These are phyloP conservation scores for Chlorella sp. DNA, from an alignment of 139 green algal genomes.

Conservation along the genomic window DNA sequence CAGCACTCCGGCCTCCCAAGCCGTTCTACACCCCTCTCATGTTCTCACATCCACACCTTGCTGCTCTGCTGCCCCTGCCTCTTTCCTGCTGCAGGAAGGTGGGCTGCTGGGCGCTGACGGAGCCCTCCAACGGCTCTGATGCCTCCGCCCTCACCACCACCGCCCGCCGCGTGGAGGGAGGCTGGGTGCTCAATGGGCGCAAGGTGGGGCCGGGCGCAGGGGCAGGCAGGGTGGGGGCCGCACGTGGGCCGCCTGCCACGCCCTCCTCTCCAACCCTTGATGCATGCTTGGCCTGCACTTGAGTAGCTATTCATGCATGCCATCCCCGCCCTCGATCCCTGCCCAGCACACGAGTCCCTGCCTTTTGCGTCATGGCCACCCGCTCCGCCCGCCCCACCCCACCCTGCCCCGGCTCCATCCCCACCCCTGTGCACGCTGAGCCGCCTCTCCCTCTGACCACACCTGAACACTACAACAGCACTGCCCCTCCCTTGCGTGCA, in stretches of 20 bases:
- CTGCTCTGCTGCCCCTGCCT: not conserved
- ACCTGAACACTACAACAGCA: too few relatives aligned
- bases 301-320: not conserved
- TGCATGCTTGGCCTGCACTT: not conserved
- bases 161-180: slow-evolving; percentile 73
- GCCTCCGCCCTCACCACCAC: slow-evolving; percentile 79
- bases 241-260: too few relatives aligned
- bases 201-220: slow-evolving; percentile 62
- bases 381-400: too few relatives aligned
- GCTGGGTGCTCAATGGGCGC: slow-evolving; percentile 88
- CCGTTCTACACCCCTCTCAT: too few relatives aligned
- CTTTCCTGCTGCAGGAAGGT: slow-evolving; percentile 42
- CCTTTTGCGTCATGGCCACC: not conserved
- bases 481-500: not conserved
- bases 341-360: not conserved
- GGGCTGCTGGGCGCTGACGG: slow-evolving; percentile 91
- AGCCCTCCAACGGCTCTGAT: slow-evolving; percentile 90
- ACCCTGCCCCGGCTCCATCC: too few relatives aligned
- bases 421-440: not conserved
- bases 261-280: not conserved
- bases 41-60: not conserved
- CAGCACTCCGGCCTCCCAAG: too few relatives aligned
- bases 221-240: too few relatives aligned
- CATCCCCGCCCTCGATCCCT: too few relatives aligned
- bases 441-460: too few relatives aligned